These are phyloP conservation scores for Chrysopogon serrulatus DNA, from an alignment of 176 grass and related monocot species.

Conservation along the genomic window DNA sequence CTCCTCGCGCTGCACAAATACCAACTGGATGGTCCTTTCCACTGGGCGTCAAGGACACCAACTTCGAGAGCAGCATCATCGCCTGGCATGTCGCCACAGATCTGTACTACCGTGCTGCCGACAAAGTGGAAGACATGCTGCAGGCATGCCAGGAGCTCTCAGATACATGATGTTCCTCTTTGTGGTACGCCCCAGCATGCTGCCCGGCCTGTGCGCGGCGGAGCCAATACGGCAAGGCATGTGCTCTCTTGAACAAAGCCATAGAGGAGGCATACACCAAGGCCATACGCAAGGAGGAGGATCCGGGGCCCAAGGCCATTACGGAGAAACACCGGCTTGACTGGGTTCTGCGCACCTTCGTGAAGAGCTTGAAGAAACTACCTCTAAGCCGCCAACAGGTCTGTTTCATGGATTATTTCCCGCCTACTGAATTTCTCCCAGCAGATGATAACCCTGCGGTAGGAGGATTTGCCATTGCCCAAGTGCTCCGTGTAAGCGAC, in stretches of 20 bases:
- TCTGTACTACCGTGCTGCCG: background rate
- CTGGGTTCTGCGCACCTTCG: background rate
- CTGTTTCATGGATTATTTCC: no score
- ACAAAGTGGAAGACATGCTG: background rate
- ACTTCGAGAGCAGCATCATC: constrained; percentile 27
- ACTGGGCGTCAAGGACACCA: background rate
- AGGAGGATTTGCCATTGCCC: no score
- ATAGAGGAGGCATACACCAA: no score
- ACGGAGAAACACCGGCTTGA: no score
- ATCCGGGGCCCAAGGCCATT: no score
- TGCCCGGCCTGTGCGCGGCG: background rate
- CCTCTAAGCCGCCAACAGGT: no score
- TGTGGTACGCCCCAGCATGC: background rate
- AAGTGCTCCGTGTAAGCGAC: no score
- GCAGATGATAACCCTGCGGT: no score
- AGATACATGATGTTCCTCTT: background rate
- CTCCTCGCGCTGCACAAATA: background rate
- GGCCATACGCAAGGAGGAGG: no score
- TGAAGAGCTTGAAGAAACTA: no score
- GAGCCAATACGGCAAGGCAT: background rate
- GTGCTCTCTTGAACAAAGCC: no score
- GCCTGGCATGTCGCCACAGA: constrained; percentile 42
- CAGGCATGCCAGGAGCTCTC: background rate
- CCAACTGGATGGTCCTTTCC: background rate
- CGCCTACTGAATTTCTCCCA: no score